Conservation (phyloP, 768 basidiomycete genomes). For the Boletus reticuloceps region DNA sequence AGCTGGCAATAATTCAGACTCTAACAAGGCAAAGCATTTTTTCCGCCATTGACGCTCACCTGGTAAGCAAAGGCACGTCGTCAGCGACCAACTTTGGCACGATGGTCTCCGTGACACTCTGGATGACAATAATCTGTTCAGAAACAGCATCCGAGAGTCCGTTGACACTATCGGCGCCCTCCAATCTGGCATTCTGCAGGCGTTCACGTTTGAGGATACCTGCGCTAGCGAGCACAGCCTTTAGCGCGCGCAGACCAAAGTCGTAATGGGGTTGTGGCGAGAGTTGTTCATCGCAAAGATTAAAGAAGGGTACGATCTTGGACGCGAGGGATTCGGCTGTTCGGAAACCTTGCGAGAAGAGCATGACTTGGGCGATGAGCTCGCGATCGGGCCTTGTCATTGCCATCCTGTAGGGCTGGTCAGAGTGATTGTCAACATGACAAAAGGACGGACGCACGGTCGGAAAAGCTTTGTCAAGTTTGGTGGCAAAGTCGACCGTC, state of each 20-base stretch:
- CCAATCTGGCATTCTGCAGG: conserved; percentile 46
- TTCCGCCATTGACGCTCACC: conserved; percentile 44
- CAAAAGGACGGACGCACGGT: conserved; percentile 54
- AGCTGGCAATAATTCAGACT: conserved; percentile 40
- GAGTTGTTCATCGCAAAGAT: conserved; percentile 95
- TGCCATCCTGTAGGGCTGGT: conserved; percentile 68
- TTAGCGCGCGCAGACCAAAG: conserved; percentile 96
- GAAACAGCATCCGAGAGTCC: conserved; percentile 70
- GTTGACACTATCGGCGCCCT: conserved; percentile 42
- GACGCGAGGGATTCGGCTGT: conserved; percentile 97
- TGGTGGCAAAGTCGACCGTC: conserved; percentile 86
- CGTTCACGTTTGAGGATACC: conserved; percentile 97
- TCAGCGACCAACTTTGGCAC: conserved; percentile 97
- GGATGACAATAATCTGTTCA: conserved; percentile 96
- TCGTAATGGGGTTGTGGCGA: conserved; percentile 99
- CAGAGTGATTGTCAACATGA: neutral
- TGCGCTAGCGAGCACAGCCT: conserved; percentile 93
- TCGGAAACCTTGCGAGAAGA: conserved; percentile 99
- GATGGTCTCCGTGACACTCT: conserved; percentile 97
- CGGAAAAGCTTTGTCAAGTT: conserved; percentile 92
- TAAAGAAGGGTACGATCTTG: conserved; percentile 99
- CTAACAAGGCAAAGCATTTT: neutral
- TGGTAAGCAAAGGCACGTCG: conserved; percentile 91
- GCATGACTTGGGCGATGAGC: conserved; percentile 98
- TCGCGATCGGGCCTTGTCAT: conserved; percentile 99